Evolutionary conservation across 2,329 filamentous ascomycete species (phyloP).

Genomic region (Nakataea oryzae): DNA sequence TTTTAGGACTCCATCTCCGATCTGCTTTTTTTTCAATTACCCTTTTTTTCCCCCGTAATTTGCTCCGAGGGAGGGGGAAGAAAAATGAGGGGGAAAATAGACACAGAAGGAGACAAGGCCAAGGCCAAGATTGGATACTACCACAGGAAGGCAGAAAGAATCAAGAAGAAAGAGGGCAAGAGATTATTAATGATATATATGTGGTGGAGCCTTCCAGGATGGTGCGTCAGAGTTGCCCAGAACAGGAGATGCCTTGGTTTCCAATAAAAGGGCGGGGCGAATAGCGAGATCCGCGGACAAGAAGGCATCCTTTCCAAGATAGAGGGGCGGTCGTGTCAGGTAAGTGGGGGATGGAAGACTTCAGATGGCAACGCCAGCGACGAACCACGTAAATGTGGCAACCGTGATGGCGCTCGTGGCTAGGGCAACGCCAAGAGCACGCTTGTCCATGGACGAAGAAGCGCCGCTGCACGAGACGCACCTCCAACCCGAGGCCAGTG

Average conservation of each 20-base stretch:
- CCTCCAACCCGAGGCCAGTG: conserved; percentile 36
- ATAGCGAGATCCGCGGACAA: background rate
- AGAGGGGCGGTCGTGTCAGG: too few relatives aligned
- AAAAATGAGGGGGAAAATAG: background rate
- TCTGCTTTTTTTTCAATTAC: background rate
- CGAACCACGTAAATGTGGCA: conserved; percentile 54
- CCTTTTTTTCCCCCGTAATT: background rate
- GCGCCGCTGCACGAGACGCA: conserved; percentile 50
- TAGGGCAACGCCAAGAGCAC: conserved; percentile 38
- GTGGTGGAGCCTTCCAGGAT: background rate
- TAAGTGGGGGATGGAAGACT: background rate
- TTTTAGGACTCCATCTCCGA: background rate
- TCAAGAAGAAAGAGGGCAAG: background rate
- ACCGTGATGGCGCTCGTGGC: conserved; percentile 46
- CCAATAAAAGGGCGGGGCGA: background rate
- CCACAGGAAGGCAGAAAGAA: too few relatives aligned
- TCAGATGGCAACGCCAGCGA: conserved; percentile 32
- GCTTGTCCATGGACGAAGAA: conserved; percentile 31
- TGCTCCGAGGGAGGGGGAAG: background rate
- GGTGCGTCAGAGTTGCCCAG: background rate
- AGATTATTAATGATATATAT: background rate
- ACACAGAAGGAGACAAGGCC: background rate
- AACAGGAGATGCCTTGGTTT: background rate
- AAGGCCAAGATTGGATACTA: background rate
- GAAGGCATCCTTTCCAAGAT: background rate